phyloP scores from a whole-genome alignment of 163 green algal genomes.

The Volvox carteri region DNA sequence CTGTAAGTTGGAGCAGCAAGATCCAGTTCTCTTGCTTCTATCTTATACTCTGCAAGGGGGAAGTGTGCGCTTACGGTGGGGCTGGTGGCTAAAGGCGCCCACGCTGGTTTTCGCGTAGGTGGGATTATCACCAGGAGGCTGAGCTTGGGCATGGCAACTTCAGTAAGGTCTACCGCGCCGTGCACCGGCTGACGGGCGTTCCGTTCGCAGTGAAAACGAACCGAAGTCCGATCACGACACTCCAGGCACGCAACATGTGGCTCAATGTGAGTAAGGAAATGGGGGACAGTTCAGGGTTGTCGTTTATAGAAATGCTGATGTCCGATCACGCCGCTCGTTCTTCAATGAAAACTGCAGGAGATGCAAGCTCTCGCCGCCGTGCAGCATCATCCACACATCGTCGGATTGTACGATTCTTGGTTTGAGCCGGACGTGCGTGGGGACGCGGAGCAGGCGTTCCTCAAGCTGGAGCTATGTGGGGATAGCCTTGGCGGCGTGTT shows the following conservation, averaged over 20 bases:
- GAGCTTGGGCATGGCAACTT: conserved; percentile 89
- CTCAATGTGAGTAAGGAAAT: conserved; percentile 55
- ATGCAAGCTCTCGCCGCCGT: conserved; percentile 83
- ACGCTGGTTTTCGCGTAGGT: conserved; percentile 43
- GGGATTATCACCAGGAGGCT: conserved; percentile 84
- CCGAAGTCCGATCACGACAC: conserved; percentile 61
- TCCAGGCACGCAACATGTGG: conserved; percentile 73
- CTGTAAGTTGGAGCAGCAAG: background rate
- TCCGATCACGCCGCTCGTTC: too few species aligned
- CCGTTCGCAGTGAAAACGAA: conserved; percentile 90
- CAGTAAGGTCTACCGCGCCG: conserved; percentile 81
- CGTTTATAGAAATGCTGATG: too few species aligned
- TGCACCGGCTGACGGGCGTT: conserved; percentile 82
- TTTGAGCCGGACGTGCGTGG: conserved; percentile 69
- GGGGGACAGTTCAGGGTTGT: background rate
- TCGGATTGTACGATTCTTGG: conserved; percentile 87
- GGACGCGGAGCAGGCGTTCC: conserved; percentile 80
- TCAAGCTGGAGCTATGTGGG: conserved; percentile 89
- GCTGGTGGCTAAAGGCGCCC: too few species aligned
- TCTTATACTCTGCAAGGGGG: too few species aligned
- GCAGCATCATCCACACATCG: conserved; percentile 83
- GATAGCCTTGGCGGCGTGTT: conserved; percentile 72
- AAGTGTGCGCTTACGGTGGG: too few species aligned
- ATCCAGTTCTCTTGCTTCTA: too few species aligned
- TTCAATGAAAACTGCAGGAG: conserved; percentile 82